A percentile compares a stretch with the other conserved stretches of the same genome.
phyloP scores from a whole-genome alignment of 352 stramenopile genomes.

The Pythium rhizo-oryzae region DNA sequence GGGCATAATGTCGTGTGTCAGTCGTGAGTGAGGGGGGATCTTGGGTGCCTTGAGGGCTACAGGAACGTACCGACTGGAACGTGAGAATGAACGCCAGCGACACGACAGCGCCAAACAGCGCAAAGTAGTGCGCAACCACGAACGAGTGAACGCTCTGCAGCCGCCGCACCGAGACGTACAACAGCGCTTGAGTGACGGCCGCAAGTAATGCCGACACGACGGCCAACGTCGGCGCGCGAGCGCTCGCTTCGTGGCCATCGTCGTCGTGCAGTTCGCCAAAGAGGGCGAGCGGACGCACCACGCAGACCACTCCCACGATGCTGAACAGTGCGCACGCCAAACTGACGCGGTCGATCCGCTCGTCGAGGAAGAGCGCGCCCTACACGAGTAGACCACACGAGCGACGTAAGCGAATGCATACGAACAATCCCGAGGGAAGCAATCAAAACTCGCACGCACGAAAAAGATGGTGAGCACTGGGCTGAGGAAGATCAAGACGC shows the following conservation, averaged over 20 bases:
- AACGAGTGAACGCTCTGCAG: constrained; percentile 47
- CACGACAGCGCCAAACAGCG: constrained; percentile 44
- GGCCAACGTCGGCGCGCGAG: constrained; percentile 32
- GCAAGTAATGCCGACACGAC: constrained; percentile 43
- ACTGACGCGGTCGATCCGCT: constrained; percentile 41
- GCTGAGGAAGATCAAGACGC: constrained; percentile 67
- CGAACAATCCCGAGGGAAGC: not conserved
- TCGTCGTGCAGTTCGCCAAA: constrained; percentile 35
- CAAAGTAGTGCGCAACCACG: constrained; percentile 66
- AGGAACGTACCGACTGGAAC: constrained; percentile 42
- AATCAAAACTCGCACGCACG: constrained; percentile 22
- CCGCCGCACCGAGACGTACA: constrained; percentile 55
- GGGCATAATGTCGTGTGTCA: not conserved
- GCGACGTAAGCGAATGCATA: not conserved
- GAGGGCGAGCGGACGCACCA: constrained; percentile 41
- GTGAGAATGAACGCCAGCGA: constrained; percentile 41
- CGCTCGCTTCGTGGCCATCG: constrained; percentile 7
- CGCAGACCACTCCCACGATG: constrained; percentile 41
- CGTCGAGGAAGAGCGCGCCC: constrained; percentile 29
- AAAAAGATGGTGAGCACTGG: constrained; percentile 72
- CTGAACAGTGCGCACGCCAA: constrained; percentile 39
- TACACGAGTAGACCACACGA: not conserved
- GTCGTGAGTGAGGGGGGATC: too few species aligned
- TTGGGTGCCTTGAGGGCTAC: too few species aligned
- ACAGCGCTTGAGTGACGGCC: constrained; percentile 45